Evolutionary conservation across 371 early-diverging fungal genomes (phyloP).

Genomic region (Enterospora canceri): DNA sequence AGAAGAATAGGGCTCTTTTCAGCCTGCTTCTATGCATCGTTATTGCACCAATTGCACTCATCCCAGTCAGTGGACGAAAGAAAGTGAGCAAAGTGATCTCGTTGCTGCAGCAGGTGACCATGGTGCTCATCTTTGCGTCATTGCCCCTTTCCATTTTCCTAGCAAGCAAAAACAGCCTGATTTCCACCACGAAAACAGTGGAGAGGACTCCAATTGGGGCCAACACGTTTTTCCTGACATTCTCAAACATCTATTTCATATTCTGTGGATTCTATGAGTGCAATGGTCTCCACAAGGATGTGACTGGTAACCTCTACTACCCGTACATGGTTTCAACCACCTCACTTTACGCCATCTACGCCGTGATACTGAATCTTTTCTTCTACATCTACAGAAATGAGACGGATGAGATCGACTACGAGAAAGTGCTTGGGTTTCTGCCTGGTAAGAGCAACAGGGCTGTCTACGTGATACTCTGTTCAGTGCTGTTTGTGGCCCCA

Average conservation of each 20-base stretch:
- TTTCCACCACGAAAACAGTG: background rate
- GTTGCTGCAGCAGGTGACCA: background rate
- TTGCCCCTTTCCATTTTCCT: background rate
- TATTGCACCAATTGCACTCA: background rate
- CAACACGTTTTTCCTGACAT: background rate
- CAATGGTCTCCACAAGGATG: background rate
- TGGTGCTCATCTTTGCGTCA: background rate
- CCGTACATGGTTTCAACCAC: background rate
- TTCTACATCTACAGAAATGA: background rate
- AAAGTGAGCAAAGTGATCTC: background rate
- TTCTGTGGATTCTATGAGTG: background rate
- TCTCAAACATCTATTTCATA: background rate
- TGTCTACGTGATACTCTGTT: background rate
- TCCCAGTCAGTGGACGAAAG: background rate
- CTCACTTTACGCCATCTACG: background rate
- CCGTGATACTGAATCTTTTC: background rate
- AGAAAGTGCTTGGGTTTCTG: background rate
- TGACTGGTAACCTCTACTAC: background rate
- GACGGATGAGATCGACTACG: background rate
- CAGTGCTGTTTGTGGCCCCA: background rate
- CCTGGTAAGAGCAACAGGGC: background rate
- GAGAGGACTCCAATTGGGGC: background rate
- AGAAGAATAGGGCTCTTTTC: background rate
- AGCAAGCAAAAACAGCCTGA: background rate
- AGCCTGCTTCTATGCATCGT: background rate